A percentile compares a stretch with the other conserved stretches of the same genome.
Conservation (phyloP, 768 basidiomycete genomes). For the Hericium rajendrae region DNA sequence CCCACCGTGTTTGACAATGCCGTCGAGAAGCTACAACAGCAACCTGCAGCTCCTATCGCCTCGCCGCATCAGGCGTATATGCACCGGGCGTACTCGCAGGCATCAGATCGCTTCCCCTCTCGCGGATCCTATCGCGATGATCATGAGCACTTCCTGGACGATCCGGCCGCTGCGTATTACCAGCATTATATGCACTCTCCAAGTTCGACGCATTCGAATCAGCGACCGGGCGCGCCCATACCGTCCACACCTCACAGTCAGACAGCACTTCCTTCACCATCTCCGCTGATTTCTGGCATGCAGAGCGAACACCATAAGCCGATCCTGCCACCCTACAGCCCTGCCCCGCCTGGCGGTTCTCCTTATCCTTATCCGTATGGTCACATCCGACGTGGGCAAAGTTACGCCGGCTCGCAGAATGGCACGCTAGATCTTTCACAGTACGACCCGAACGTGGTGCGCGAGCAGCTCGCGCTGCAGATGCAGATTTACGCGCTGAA, state of each 20-base stretch:
- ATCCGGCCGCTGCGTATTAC: conserved; percentile 49
- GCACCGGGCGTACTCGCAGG: conserved; percentile 2
- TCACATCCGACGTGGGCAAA: conserved; percentile 49
- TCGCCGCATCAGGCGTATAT: not conserved
- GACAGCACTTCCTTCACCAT: conserved; percentile 65
- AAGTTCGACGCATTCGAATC: conserved; percentile 6
- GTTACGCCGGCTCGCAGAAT: conserved; percentile 27
- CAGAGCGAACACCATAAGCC: conserved; percentile 27
- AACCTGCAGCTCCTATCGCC: not conserved
- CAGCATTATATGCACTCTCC: conserved; percentile 48
- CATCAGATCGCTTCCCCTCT: not conserved
- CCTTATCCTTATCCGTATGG: conserved; percentile 75
- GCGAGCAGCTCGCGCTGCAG: conserved; percentile 64
- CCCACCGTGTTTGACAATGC: conserved; percentile 6
- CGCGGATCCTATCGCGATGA: conserved; percentile 35
- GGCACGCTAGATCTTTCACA: conserved; percentile 16
- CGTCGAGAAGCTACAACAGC: conserved; percentile 6
- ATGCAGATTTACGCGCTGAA: conserved; percentile 72
- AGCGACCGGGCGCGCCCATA: conserved; percentile 63
- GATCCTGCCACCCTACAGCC: conserved; percentile 36
- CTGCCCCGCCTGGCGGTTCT: conserved; percentile 53
- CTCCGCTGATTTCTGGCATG: conserved; percentile 47
- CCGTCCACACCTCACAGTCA: conserved; percentile 75
- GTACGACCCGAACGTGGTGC: conserved; percentile 40
- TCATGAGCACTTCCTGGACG: conserved; percentile 47